A percentile compares a stretch with the other conserved stretches of the same genome.
phyloP scores from a whole-genome alignment of 2,329 filamentous ascomycete genomes.

The Fusarium sp. region DNA sequence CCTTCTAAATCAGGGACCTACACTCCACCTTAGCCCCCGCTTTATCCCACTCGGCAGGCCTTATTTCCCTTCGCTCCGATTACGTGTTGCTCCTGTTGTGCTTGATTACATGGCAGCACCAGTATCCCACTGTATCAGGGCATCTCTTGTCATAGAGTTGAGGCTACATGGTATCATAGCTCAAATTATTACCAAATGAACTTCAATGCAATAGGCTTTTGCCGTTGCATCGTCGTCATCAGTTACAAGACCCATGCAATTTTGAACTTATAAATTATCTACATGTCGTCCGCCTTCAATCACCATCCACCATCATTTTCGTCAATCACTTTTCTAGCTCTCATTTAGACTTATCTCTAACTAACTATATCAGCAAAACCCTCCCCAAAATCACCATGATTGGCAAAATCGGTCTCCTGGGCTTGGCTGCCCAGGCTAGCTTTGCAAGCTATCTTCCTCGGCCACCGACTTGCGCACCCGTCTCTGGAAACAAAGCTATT shows the following conservation, averaged over 20 bases:
- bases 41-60: neutral
- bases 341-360: too few relatives aligned
- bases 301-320: neutral
- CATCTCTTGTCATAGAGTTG: neutral
- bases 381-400: neutral
- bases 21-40: neutral
- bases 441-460: neutral
- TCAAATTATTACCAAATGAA: neutral
- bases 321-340: too few relatives aligned
- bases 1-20: too few relatives aligned
- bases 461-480: neutral
- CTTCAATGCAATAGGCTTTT: neutral
- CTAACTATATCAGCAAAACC: too few relatives aligned
- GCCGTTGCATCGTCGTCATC: neutral
- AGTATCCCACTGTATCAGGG: neutral
- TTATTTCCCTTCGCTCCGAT: neutral
- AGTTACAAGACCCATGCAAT: neutral
- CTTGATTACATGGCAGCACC: neutral
- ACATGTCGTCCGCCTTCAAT: neutral
- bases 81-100: neutral
- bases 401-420: neutral
- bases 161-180: neutral
- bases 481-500: constrained; percentile 6
- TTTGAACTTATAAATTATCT: neutral
- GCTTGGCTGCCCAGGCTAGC: neutral